Evolutionary conservation across 2,329 filamentous ascomycete genomes (phyloP).

Genomic region (Trichothecium sympodiale): DNA sequence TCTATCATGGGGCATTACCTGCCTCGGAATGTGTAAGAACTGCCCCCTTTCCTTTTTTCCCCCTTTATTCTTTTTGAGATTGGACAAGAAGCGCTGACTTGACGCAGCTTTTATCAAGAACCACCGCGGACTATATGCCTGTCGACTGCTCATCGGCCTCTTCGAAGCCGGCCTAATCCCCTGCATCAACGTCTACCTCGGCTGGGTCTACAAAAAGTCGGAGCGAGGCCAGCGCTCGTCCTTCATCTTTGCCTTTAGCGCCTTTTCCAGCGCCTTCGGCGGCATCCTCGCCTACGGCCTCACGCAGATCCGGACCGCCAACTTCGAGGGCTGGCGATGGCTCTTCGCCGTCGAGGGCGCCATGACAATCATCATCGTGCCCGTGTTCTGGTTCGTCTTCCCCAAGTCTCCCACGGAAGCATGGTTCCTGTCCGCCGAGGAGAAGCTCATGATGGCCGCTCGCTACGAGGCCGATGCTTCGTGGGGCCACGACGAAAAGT

Average conservation of each 20-base stretch:
- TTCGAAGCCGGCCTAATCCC: slow-evolving; percentile 12
- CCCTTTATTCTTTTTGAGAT: no score
- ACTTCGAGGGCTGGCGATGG: slow-evolving; percentile 25
- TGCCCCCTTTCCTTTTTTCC: no score
- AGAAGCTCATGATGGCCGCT: slow-evolving; percentile 11
- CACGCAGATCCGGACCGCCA: slow-evolving; percentile 19
- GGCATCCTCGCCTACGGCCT: slow-evolving; percentile 31
- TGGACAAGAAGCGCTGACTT: background rate
- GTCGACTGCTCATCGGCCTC: slow-evolving; percentile 8
- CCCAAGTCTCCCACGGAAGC: slow-evolving; percentile 15
- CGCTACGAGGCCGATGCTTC: slow-evolving; percentile 8
- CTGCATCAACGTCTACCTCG: slow-evolving; percentile 10
- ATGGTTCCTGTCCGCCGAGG: slow-evolving; percentile 12
- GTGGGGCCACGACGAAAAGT: slow-evolving; percentile 7
- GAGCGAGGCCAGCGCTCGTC: slow-evolving; percentile 15
- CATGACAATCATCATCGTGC: slow-evolving; percentile 24
- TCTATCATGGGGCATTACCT: slow-evolving; percentile 2
- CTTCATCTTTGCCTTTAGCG: slow-evolving; percentile 27
- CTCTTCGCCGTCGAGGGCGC: slow-evolving; percentile 28
- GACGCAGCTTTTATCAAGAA: slow-evolving; percentile 9
- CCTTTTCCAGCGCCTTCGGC: slow-evolving; percentile 27
- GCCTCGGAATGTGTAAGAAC: slow-evolving; percentile 4
- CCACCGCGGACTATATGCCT: slow-evolving; percentile 12
- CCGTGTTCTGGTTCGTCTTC: slow-evolving; percentile 15
- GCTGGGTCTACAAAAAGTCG: slow-evolving; percentile 9